A percentile compares a stretch with the other conserved stretches of the same genome.
Conservation (phyloP, 2,329 filamentous ascomycete species). For the Paraconiothyrium brasiliense region DNA sequence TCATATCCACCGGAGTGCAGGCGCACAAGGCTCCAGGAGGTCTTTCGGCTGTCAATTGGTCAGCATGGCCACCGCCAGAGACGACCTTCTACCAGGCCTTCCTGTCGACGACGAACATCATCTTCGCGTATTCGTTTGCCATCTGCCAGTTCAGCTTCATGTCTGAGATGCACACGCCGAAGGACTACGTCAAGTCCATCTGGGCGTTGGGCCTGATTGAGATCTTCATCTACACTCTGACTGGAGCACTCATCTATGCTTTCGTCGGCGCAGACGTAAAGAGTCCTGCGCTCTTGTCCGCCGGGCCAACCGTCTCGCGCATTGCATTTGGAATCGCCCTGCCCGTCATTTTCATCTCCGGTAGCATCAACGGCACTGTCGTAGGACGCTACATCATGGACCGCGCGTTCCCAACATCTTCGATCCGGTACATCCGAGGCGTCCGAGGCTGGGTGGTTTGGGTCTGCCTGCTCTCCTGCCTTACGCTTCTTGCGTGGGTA, state of each 20-base stretch:
- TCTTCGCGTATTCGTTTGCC: conserved; percentile 59
- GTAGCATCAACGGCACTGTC: conserved; percentile 75
- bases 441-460: conserved; percentile 61
- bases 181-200: conserved; percentile 66
- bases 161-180: conserved; percentile 70
- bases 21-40: conserved; percentile 44
- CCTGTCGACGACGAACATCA: conserved; percentile 45
- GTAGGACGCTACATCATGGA: conserved; percentile 72
- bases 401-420: conserved; percentile 68
- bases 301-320: conserved; percentile 67
- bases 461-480: conserved; percentile 63
- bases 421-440: conserved; percentile 50
- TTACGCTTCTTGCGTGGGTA: conserved; percentile 73
- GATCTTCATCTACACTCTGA: conserved; percentile 70
- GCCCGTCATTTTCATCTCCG: conserved; percentile 77
- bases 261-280: conserved; percentile 70
- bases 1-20: conserved; percentile 68
- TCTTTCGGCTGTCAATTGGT: conserved; percentile 42
- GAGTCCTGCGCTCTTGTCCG: conserved; percentile 72
- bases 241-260: conserved; percentile 74
- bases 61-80: conserved; percentile 41
- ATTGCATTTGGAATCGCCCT: conserved; percentile 76
- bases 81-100: conserved; percentile 73
- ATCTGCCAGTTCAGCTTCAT: conserved; percentile 76
- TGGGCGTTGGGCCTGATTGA: conserved; percentile 68